phyloP scores from a whole-genome alignment of 129 eudicot species.

The Logfia minima region DNA sequence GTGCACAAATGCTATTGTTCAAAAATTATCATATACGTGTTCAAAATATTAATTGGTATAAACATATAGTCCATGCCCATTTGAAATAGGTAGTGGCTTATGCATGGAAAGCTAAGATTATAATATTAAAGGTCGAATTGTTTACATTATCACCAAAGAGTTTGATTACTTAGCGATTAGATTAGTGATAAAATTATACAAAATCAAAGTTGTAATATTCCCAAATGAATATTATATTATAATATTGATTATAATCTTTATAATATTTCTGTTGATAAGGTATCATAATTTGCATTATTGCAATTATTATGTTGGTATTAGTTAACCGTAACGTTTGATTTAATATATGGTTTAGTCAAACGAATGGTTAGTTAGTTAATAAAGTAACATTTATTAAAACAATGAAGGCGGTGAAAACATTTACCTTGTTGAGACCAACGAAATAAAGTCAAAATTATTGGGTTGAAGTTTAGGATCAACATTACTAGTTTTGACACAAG shows the following conservation, averaged over 20 bases:
- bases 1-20: too few relatives aligned
- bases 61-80: not conserved
- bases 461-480: too few relatives aligned
- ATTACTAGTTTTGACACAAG: too few relatives aligned
- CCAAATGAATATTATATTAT: not conserved
- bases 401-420: not conserved
- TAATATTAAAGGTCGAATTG: constrained; percentile 9
- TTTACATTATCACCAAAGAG: constrained; percentile 19
- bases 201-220: constrained; percentile 30
- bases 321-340: not conserved
- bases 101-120: not conserved
- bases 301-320: not conserved
- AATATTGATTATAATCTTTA: constrained; percentile 14
- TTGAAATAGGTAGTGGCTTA: constrained; percentile 3
- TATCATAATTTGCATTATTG: constrained; percentile 14
- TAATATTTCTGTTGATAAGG: constrained; percentile 14
- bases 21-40: too few relatives aligned
- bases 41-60: too few relatives aligned
- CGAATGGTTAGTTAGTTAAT: not conserved
- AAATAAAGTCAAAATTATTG: too few relatives aligned
- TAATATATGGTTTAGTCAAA: not conserved
- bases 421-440: not conserved
- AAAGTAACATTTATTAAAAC: too few relatives aligned
- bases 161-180: not conserved
- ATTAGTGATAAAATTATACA: not conserved